Percentiles rank a stretch among this genome's conserved stretches.
Evolutionary conservation across 2,329 filamentous ascomycete species (phyloP).

Genomic region (Penicillium sp.): DNA sequence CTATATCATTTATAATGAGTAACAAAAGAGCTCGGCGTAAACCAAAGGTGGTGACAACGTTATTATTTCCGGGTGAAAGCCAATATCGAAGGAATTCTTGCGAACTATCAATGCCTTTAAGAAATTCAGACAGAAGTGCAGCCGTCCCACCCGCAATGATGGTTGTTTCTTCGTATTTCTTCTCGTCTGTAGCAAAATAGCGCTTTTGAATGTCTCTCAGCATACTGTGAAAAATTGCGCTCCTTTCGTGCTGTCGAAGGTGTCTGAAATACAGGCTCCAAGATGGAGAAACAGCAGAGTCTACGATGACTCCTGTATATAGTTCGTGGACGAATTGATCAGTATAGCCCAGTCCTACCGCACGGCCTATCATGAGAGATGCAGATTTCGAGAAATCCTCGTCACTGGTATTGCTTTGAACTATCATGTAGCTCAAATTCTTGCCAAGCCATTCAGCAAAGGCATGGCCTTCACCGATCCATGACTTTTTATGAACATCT

Average conservation of each 20-base stretch:
- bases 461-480: constrained; percentile 61
- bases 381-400: constrained; percentile 29
- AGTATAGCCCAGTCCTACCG: constrained; percentile 67
- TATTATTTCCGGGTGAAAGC: constrained; percentile 62
- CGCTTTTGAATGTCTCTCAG: constrained; percentile 43
- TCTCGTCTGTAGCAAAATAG: constrained; percentile 27
- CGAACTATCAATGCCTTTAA: constrained; percentile 47
- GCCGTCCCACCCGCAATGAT: constrained; percentile 55
- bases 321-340: constrained; percentile 51
- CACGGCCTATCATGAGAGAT: constrained; percentile 52
- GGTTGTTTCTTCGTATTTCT: constrained; percentile 10
- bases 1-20: constrained; percentile 51
- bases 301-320: constrained; percentile 34
- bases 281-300: constrained; percentile 22
- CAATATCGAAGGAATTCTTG: constrained; percentile 58
- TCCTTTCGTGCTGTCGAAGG: constrained; percentile 49
- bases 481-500: constrained; percentile 36
- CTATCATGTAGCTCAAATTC: constrained; percentile 52
- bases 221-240: constrained; percentile 41
- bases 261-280: constrained; percentile 38
- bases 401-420: constrained; percentile 38
- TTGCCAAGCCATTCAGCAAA: constrained; percentile 70
- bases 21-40: constrained; percentile 64
- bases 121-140: constrained; percentile 51
- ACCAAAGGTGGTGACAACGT: constrained; percentile 61